These are phyloP conservation scores for Colletotrichum ledebouriae DNA, from an alignment of 2,329 filamentous ascomycete species.

Conservation along the genomic window DNA sequence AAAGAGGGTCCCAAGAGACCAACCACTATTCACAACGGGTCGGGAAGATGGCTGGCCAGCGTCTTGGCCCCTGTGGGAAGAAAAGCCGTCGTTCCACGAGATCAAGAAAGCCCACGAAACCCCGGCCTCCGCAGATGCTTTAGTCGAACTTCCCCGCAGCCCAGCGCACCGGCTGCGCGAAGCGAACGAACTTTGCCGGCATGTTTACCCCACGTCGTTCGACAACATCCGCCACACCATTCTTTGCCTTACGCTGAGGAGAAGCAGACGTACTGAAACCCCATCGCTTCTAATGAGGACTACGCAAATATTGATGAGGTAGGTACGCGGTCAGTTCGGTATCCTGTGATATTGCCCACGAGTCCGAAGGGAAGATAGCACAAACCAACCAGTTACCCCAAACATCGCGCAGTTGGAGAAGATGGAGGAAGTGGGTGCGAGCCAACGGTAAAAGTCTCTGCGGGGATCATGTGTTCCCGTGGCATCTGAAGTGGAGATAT, in stretches of 20 bases:
- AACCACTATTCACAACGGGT: neutral
- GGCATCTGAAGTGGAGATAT: constrained; percentile 36
- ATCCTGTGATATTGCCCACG: no score
- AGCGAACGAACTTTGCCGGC: constrained; percentile 4
- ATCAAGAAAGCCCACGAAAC: neutral
- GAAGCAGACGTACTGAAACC: no score
- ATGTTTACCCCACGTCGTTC: constrained; percentile 21
- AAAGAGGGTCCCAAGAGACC: constrained; percentile 26
- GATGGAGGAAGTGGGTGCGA: neutral
- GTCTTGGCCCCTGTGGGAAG: constrained; percentile 23
- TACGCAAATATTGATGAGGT: no score
- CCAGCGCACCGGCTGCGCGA: constrained; percentile 17
- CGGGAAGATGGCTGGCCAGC: neutral
- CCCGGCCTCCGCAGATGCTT: constrained; percentile 18
- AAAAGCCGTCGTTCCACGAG: constrained; percentile 22
- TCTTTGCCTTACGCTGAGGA: no score
- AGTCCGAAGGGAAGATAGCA: no score
- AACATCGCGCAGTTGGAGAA: constrained; percentile 23
- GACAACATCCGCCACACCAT: neutral
- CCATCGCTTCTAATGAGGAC: no score
- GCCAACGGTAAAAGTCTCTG: constrained; percentile 28
- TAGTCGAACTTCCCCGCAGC: constrained; percentile 32
- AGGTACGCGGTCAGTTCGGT: no score
- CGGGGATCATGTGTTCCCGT: constrained; percentile 30
- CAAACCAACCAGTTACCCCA: constrained; percentile 23